These are phyloP conservation scores for Plectosphaerella cucumerina DNA, from an alignment of 2,329 filamentous ascomycete genomes.

Conservation along the genomic window DNA sequence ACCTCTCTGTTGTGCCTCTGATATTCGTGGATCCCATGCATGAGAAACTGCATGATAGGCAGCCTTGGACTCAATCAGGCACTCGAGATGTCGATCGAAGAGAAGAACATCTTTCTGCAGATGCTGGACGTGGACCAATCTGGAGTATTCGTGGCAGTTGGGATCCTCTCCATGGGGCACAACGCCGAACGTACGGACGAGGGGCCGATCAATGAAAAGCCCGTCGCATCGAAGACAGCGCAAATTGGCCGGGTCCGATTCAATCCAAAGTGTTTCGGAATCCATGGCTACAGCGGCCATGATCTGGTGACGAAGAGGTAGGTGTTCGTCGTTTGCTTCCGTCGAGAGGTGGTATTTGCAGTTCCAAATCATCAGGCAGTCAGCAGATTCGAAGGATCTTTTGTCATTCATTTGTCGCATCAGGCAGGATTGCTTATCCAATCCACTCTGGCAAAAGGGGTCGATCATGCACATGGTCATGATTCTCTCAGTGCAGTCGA, in stretches of 20 bases:
- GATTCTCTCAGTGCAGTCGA: too few relatives aligned
- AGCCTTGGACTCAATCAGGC: background rate
- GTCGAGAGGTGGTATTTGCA: too few relatives aligned
- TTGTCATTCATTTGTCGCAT: too few relatives aligned
- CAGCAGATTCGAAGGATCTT: too few relatives aligned
- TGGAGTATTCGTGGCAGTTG: background rate
- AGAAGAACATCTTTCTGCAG: background rate
- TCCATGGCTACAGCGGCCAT: background rate
- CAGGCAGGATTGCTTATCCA: too few relatives aligned
- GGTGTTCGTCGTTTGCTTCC: too few relatives aligned
- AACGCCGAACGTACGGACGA: background rate
- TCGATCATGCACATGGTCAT: too few relatives aligned
- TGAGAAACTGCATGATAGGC: background rate
- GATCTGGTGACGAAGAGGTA: background rate
- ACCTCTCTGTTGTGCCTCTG: background rate
- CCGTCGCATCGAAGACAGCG: background rate
- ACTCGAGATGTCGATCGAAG: background rate
- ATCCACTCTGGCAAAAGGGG: too few relatives aligned
- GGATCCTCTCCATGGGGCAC: background rate
- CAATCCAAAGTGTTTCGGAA: background rate
- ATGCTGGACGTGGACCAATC: background rate
- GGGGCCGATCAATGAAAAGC: background rate
- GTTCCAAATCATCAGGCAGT: too few relatives aligned
- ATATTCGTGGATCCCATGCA: background rate
- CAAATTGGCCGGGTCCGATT: background rate